These are phyloP conservation scores for Yamadazyma diddensiae DNA, from an alignment of 1,139 yeast genomes.

Conservation along the genomic window DNA sequence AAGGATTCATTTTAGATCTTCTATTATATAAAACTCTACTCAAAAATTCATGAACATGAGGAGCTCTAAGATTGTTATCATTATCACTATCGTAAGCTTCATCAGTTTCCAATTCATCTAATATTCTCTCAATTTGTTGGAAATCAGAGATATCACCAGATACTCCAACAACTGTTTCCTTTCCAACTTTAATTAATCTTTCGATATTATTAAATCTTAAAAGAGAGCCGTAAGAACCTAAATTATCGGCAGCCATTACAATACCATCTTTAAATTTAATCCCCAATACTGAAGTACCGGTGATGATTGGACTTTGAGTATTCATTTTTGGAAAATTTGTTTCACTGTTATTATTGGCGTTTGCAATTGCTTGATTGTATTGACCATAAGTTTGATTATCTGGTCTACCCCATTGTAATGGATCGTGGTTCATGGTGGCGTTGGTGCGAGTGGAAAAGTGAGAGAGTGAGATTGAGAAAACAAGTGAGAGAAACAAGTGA, in stretches of 20 bases:
- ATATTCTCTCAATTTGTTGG: constrained; percentile 72
- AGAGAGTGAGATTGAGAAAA: not conserved
- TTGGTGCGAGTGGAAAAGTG: constrained; percentile 4
- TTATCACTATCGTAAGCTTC: constrained; percentile 75
- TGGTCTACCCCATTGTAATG: constrained; percentile 95
- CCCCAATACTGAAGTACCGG: constrained; percentile 94
- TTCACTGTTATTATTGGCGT: constrained; percentile 31
- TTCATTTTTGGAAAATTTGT: constrained; percentile 64
- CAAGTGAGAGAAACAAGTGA: not conserved
- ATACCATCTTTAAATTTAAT: constrained; percentile 89
- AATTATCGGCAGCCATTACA: constrained; percentile 90
- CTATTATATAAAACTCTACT: constrained; percentile 82
- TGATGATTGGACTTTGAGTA: constrained; percentile 92
- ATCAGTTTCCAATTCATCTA: constrained; percentile 71
- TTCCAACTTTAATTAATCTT: constrained; percentile 79
- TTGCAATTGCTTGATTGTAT: constrained; percentile 71
- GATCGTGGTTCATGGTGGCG: constrained; percentile 84
- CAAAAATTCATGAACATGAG: constrained; percentile 84
- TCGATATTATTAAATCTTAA: constrained; percentile 84
- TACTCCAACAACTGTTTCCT: constrained; percentile 84
- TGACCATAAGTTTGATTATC: constrained; percentile 74
- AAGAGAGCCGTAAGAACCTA: constrained; percentile 92
- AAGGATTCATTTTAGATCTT: constrained; percentile 90
- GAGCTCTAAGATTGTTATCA: constrained; percentile 71
- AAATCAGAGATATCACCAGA: constrained; percentile 95